Evolutionary conservation across 2,329 filamentous ascomycete species (phyloP), one percentile per base, ranked within the genome.

Genomic region (Pseudovirgaria hyperparasitica): DNA sequence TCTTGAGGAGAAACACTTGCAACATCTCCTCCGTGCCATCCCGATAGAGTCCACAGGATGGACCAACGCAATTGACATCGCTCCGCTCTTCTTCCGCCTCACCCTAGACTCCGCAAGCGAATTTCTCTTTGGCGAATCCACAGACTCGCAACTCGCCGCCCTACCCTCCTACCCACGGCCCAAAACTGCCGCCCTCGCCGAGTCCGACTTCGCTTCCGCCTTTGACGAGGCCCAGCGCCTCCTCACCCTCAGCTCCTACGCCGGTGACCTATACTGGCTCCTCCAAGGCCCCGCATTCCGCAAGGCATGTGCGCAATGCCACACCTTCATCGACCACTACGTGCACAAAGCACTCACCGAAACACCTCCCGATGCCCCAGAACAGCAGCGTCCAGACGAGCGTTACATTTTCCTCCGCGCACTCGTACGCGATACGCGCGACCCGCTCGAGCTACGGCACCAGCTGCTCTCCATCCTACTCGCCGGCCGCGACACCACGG

Each of bases 21-120:
- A 57, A 10, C 55, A 63, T 17, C 49, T 81, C 16, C 55, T 78
- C 12, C 46, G 55, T 2, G 57, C 62, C 14, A 57, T 80, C 5
- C 67, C 70, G 3, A 22, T 23, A 5, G 14, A 23, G 9, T n/a
- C 20, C n/a, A 58, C 69, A 30, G 65, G 70, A 5, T 50, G 26
- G 17, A 30, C 31, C 5, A 35, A 34, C 2, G 18, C 19, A 4
- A 22, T 79, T 7, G 68, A 80, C 37, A 53, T 80, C 16, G 68
- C 72, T 39, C 62, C 67, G 8, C 50, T 76, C 6, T 75, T 79
- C 42, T 78, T 78, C 41, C 62, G 65, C 28, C 61, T 78, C 42
- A 77, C 74, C 0, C 59, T 81, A 11, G 75, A 81, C 34, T 68
- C 71, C 0, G 71, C 74, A 0, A 80, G 74, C 0, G 71, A 76